Conservation (phyloP, 1,139 yeast genomes). For the Lodderomyces theae region DNA sequence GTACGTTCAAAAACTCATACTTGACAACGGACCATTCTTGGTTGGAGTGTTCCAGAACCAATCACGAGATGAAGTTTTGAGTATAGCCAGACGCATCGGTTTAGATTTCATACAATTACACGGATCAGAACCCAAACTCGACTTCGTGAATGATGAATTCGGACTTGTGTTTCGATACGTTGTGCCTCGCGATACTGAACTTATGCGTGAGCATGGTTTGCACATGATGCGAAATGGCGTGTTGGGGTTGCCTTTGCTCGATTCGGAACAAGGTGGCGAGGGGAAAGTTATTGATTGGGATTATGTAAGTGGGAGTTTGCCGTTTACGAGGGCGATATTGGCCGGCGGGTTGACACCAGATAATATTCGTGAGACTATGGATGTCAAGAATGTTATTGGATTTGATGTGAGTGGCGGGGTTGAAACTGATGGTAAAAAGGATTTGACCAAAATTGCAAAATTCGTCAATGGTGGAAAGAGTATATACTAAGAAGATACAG, state of each 20-base stretch:
- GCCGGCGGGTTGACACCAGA: slow-evolving; percentile 89
- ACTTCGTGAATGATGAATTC: slow-evolving; percentile 34
- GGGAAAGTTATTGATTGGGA: slow-evolving; percentile 78
- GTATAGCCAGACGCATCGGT: slow-evolving; percentile 43
- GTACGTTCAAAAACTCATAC: slow-evolving; percentile 26
- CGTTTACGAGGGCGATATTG: slow-evolving; percentile 52
- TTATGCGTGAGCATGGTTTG: slow-evolving; percentile 22
- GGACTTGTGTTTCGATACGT: slow-evolving; percentile 78
- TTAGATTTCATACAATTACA: slow-evolving; percentile 86
- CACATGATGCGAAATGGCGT: slow-evolving; percentile 20
- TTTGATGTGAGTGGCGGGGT: slow-evolving; percentile 97
- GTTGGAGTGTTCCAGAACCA: slow-evolving; percentile 95
- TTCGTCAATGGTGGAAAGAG: slow-evolving; percentile 53
- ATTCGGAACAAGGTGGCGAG: slow-evolving; percentile 90
- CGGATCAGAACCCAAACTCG: slow-evolving; percentile 70
- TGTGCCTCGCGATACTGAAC: slow-evolving; percentile 47
- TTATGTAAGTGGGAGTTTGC: slow-evolving; percentile 26
- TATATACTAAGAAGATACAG: too few relatives aligned
- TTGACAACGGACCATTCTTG: slow-evolving; percentile 60
- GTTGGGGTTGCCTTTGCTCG: slow-evolving; percentile 62
- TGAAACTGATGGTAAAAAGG: slow-evolving; percentile 69
- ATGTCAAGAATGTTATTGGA: slow-evolving; percentile 59
- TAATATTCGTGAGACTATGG: slow-evolving; percentile 57
- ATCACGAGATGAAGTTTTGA: slow-evolving; percentile 56
- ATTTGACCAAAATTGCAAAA: slow-evolving; percentile 51